Base-by-base conservation (phyloP, 192 early-diverging fungal genomes). In the Kappamyces sp. region DNA sequence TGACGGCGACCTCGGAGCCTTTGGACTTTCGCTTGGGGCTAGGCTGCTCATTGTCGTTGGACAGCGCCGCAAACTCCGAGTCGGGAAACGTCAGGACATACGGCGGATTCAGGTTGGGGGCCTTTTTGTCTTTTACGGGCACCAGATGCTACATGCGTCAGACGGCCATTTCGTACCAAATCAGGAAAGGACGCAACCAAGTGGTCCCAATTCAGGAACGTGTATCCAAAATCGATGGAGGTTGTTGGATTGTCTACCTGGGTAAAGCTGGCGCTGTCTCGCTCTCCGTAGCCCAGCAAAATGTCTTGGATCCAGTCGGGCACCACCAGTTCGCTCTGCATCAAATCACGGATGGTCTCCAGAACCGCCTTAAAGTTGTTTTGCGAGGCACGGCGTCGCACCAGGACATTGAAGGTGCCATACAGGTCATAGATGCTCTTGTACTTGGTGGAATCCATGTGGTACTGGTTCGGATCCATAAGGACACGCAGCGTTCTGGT, bases 201-300 rank as follows among this genome's bases (percentile, higher is more conserved):
- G 72, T 95, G 94, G 1, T 87, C 80, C 62, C 78, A 83, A 49
- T 90, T 75, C 40, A 95, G 48, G 66, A 98, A 96, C 2, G 94
- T 96, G 64, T 94, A 91, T 12, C 87, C 74, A 64, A 98, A 87
- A 55, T 91, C 78, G 40, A 97, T 77, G n/a, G 72, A 72, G 9
- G 66, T 66, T 0, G 83, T 61, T 3, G 66, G 72, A 9, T 77
- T 71, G 40, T 73, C 60, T 53, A 90, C 69, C n/a, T 78, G 70
- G 10, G 76, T 75, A 63, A 86, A 93, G 51, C 84, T 74, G 2
- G 90, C 87, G 54, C 81, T 83, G 23, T 71, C 73, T 1, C 92
- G 90, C 60, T 98, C 90, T 54, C 95, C 97, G 65, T 99, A 99
- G 43, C 97, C 97, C 31, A 99, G 74, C 41, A 97, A 89, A 2